phyloP scores from a whole-genome alignment of 345 rosid species.

The Hibiscus tridactylites region DNA sequence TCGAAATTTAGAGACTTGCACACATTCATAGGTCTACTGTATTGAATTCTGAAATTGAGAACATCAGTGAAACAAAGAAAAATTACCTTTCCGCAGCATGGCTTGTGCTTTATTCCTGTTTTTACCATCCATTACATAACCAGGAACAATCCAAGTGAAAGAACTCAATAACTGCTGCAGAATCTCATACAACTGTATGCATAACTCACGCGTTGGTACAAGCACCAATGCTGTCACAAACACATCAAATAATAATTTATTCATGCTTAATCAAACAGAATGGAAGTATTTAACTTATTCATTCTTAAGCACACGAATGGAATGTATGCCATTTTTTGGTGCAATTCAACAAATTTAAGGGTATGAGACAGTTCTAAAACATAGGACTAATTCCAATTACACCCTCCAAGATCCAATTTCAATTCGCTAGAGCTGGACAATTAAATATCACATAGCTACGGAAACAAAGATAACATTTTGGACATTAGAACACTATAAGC shows the following conservation, averaged over 20 bases:
- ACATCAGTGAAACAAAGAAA: background rate
- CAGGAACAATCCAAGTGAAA: conserved; percentile 94
- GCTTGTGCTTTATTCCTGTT: conserved; percentile 90
- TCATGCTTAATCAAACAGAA: background rate
- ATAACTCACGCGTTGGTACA: conserved; percentile 88
- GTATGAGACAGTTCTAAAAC: background rate
- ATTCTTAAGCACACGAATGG: too few species aligned
- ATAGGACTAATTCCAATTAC: background rate
- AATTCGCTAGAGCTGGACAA: background rate
- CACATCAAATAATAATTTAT: conserved; percentile 7
- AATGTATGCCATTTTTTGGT: too few species aligned
- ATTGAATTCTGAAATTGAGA: background rate
- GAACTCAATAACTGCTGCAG: conserved; percentile 79
- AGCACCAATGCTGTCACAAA: conserved; percentile 76
- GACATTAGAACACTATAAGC: background rate
- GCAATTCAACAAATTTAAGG: too few species aligned
- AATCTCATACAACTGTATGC: conserved; percentile 89
- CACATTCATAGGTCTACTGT: background rate
- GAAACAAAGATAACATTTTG: background rate
- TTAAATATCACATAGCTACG: background rate
- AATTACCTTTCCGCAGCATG: conserved; percentile 79
- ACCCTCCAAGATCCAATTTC: background rate
- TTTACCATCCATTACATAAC: conserved; percentile 95
- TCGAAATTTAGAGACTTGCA: background rate
- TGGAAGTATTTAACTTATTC: background rate